phyloP scores from a whole-genome alignment of 176 grass and related monocot species.

The Areca catechu region DNA sequence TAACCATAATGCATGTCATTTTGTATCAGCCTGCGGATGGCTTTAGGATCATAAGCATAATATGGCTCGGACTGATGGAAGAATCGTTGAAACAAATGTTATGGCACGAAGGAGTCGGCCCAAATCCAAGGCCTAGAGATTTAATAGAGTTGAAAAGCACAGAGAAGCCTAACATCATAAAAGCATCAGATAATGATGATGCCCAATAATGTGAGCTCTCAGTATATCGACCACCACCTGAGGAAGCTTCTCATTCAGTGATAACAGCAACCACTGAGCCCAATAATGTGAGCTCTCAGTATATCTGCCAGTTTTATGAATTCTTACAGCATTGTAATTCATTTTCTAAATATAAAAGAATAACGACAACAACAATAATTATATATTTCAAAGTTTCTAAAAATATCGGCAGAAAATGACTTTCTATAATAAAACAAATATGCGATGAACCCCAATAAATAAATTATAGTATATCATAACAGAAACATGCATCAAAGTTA shows the following conservation, averaged over 20 bases:
- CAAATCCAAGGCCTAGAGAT: constrained; percentile 73
- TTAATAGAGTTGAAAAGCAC: constrained; percentile 73
- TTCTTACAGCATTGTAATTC: neutral
- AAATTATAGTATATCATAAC: too few relatives aligned
- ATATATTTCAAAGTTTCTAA: too few relatives aligned
- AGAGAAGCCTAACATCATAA: constrained; percentile 87
- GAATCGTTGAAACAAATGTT: constrained; percentile 81
- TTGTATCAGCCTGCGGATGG: constrained; percentile 57
- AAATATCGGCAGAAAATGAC: too few relatives aligned
- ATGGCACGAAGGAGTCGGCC: constrained; percentile 62
- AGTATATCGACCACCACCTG: constrained; percentile 50
- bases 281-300: constrained; percentile 57
- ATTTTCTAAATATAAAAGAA: neutral
- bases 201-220: constrained; percentile 61
- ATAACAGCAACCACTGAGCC: constrained; percentile 81
- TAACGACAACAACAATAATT: too few relatives aligned
- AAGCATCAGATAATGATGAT: constrained; percentile 84
- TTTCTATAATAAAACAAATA: too few relatives aligned
- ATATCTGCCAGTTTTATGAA: constrained; percentile 36
- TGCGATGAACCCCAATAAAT: too few relatives aligned
- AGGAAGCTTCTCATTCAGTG: constrained; percentile 74
- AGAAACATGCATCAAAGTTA: too few relatives aligned
- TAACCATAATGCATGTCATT: constrained; percentile 69
- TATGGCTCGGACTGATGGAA: constrained; percentile 78
- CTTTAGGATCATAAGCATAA: constrained; percentile 53